Percentiles rank a stretch among this genome's conserved stretches.
Conservation (phyloP, 192 early-diverging fungal species). For the Coemansia furcata region DNA sequence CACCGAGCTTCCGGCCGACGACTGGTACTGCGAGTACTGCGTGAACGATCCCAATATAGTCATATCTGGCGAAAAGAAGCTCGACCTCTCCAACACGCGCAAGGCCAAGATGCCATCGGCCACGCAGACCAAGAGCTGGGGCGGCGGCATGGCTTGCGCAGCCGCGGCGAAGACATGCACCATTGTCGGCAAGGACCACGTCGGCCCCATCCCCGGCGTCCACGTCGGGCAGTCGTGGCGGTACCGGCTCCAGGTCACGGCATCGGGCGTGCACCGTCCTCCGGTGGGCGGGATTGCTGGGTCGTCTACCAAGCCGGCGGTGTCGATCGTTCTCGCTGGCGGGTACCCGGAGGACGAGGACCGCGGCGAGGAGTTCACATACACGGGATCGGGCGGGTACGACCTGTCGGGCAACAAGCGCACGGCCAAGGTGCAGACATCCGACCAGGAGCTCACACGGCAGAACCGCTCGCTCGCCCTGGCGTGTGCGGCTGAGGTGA, state of each 20-base stretch:
- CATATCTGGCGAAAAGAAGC: slow-evolving; percentile 44
- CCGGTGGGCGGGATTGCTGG: slow-evolving; percentile 66
- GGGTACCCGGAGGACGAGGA: slow-evolving; percentile 70
- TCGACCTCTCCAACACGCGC: slow-evolving; percentile 43
- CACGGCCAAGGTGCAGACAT: slow-evolving; percentile 45
- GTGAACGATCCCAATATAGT: slow-evolving; percentile 48
- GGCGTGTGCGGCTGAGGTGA: slow-evolving; percentile 56
- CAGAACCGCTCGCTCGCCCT: slow-evolving; percentile 60
- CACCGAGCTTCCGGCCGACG: slow-evolving; percentile 38
- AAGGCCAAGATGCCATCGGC: slow-evolving; percentile 56
- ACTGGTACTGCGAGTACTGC: slow-evolving; percentile 56
- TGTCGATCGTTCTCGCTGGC: slow-evolving; percentile 61
- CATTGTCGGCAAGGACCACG: slow-evolving; percentile 47
- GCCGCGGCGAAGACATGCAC: slow-evolving; percentile 43
- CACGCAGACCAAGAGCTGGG: slow-evolving; percentile 55
- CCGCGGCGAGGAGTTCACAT: slow-evolving; percentile 62
- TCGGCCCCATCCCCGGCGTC: slow-evolving; percentile 61
- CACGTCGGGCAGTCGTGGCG: slow-evolving; percentile 58
- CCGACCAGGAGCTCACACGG: slow-evolving; percentile 59
- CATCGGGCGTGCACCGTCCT: slow-evolving; percentile 62
- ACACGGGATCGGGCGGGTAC: slow-evolving; percentile 68
- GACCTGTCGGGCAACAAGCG: slow-evolving; percentile 60
- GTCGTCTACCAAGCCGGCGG: slow-evolving; percentile 48
- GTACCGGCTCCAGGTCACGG: slow-evolving; percentile 49
- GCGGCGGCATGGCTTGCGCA: slow-evolving; percentile 57